Conservation (phyloP, 2,329 filamentous ascomycete genomes). For the Neodidymelliopsis sp. region DNA sequence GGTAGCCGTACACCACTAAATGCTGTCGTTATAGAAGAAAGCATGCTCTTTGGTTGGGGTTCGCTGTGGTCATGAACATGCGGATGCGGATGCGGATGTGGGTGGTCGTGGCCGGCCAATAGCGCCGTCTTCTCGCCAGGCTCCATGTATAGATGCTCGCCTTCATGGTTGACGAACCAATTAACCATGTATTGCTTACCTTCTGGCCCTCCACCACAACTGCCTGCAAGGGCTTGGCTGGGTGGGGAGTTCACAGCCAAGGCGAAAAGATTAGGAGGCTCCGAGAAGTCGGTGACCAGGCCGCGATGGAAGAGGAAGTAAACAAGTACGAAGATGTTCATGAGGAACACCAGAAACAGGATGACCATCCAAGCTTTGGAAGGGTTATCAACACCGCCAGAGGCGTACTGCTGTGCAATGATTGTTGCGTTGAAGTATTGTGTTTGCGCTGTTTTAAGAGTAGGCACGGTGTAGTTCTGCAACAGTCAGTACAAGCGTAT, state of each 20-base stretch:
- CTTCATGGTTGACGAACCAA: constrained; percentile 57
- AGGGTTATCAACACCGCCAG: constrained; percentile 66
- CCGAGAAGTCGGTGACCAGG: constrained; percentile 79
- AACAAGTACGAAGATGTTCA: constrained; percentile 70
- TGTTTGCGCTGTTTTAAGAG: constrained; percentile 56
- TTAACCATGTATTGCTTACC: constrained; percentile 57
- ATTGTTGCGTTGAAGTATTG: constrained; percentile 71
- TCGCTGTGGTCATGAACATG: constrained; percentile 3
- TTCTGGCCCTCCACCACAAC: constrained; percentile 63
- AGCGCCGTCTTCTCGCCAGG: constrained; percentile 47
- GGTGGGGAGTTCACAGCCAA: constrained; percentile 72
- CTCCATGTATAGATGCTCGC: constrained; percentile 63
- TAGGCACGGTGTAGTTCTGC: constrained; percentile 46
- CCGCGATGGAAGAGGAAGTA: constrained; percentile 68
- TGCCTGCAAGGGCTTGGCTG: constrained; percentile 59
- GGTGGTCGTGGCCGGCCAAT: constrained; percentile 13
- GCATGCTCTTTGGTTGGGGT: constrained; percentile 2
- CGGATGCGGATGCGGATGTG: constrained; percentile 15
- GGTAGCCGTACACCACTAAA: constrained; percentile 7
- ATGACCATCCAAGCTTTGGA: constrained; percentile 73
- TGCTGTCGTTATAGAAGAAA: constrained; percentile 10
- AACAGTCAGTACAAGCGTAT: background rate
- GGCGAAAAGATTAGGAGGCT: constrained; percentile 77
- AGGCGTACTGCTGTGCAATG: constrained; percentile 73
- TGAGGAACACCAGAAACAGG: constrained; percentile 69